Evolutionary conservation across 2,329 filamentous ascomycete genomes (phyloP).

Genomic region (Amesomyces nigricolor): DNA sequence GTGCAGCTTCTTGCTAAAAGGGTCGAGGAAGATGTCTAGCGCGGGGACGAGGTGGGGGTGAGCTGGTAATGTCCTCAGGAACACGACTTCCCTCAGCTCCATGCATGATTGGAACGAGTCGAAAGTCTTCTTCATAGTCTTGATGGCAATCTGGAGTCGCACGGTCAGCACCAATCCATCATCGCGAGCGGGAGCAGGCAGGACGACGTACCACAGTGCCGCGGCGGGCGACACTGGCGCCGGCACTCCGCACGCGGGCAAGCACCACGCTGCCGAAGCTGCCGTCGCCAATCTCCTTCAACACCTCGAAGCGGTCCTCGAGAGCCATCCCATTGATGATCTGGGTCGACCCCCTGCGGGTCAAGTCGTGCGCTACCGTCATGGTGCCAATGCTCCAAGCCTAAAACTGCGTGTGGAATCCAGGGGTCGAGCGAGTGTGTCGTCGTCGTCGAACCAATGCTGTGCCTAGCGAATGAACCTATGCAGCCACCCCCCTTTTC

Average conservation of each 20-base stretch:
- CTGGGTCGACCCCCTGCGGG: slow-evolving; percentile 60
- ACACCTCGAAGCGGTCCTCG: slow-evolving; percentile 90
- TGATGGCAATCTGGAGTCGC: slow-evolving; percentile 77
- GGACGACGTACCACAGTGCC: slow-evolving; percentile 77
- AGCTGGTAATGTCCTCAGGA: slow-evolving; percentile 78
- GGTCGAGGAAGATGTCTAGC: slow-evolving; percentile 96
- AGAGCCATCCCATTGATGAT: slow-evolving; percentile 52
- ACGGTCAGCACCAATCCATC: slow-evolving; percentile 14
- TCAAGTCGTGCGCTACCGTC: slow-evolving; percentile 70
- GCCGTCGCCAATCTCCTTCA: slow-evolving; percentile 98
- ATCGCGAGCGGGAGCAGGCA: not conserved
- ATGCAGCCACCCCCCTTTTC: slow-evolving; percentile 7
- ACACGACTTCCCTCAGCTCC: slow-evolving; percentile 94
- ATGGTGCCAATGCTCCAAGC: slow-evolving; percentile 45
- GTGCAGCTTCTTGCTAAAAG: slow-evolving; percentile 91
- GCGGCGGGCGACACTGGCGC: slow-evolving; percentile 78
- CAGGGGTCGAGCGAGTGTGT: not conserved
- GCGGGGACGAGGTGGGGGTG: slow-evolving; percentile 95
- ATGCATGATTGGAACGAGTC: slow-evolving; percentile 86
- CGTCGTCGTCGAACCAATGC: not conserved
- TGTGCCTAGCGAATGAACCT: not conserved
- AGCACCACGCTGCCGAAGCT: slow-evolving; percentile 96
- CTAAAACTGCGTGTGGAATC: not conserved
- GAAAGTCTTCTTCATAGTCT: slow-evolving; percentile 99
- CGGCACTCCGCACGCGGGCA: slow-evolving; percentile 84